These are phyloP conservation scores for Gossypium lobatum DNA, from an alignment of 441 rosid genomes.

Conservation along the genomic window DNA sequence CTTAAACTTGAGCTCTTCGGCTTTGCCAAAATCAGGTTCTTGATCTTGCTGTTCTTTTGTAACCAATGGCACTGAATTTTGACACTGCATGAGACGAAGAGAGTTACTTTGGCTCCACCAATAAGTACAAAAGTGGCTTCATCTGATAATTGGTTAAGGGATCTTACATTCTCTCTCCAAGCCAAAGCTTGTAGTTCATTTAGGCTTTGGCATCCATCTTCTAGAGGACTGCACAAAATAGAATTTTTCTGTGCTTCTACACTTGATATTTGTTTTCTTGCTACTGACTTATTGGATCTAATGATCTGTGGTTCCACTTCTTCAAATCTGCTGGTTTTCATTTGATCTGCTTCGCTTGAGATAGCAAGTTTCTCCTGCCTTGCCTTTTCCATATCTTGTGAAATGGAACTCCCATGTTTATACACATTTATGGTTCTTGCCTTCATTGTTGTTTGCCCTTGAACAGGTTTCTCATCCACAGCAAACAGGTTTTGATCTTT, in stretches of 20 bases:
- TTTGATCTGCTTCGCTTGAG: slow-evolving; percentile 25
- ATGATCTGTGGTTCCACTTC: slow-evolving; percentile 31
- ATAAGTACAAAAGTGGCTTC: neutral
- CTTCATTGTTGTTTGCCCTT: slow-evolving; percentile 21
- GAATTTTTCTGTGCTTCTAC: slow-evolving; percentile 22
- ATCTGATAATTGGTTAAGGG: slow-evolving; percentile 11
- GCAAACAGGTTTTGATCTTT: slow-evolving; percentile 14
- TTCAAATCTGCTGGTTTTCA: slow-evolving; percentile 21
- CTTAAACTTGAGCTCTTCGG: slow-evolving; percentile 15
- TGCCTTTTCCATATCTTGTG: slow-evolving; percentile 35
- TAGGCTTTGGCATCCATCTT: slow-evolving; percentile 20
- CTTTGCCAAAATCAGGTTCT: slow-evolving; percentile 16
- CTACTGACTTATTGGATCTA: slow-evolving; percentile 23
- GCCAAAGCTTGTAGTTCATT: slow-evolving; percentile 27
- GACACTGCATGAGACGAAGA: slow-evolving; percentile 29
- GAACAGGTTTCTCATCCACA: slow-evolving; percentile 31
- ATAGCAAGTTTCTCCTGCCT: slow-evolving; percentile 23
- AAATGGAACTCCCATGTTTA: slow-evolving; percentile 25
- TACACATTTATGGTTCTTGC: slow-evolving; percentile 26
- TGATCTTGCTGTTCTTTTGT: slow-evolving; percentile 30
- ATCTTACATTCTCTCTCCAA: slow-evolving; percentile 40
- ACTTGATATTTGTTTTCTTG: slow-evolving; percentile 16
- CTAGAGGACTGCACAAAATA: slow-evolving; percentile 5
- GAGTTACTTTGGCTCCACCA: slow-evolving; percentile 7
- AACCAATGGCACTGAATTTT: slow-evolving; percentile 15